Evolutionary conservation across 2,329 filamentous ascomycete genomes (phyloP), one percentile per base, ranked within the genome.

Genomic region (Lasiodiplodia hormozganensis): DNA sequence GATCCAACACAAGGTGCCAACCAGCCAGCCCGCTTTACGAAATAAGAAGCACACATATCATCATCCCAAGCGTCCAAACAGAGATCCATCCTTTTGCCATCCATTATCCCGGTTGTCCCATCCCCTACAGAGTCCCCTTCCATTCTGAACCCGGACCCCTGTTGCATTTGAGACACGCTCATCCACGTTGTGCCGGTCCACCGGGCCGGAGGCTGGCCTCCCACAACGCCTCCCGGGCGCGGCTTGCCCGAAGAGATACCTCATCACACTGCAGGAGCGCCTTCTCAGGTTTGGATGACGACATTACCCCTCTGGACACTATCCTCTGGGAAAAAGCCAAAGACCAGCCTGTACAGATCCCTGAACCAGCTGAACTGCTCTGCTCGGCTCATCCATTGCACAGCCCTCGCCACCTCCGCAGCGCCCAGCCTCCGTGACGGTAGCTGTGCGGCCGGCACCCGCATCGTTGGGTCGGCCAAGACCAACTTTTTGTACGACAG

Each of bases 271-370:
- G 23, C 8, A 40, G 16, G 7, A 25, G n/a, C 21, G 51, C 21
- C 21, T 6, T 23, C n/a, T 64, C 60, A 64, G 18, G 60, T 64
- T 25, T 64, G 60, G 12, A 64, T 64, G 60, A 64, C 60, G 60
- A 52, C 60, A 64, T 64, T 64, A 10, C 60, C 60, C 47, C 60
- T 34, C 47, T 64, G 60, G 16, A 64, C 60, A 12, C 60, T 64
- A 74, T 97, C 94, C 67, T 97, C 93, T 18, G 93, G 81, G 58
- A 90, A 88, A 75, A 95, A 95, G 3, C 93, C 92, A 78, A 96
- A 97, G 2, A 97, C 93, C 51, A 95, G 85, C 65, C 88, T 87
- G 81, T 92, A 97, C 16, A 97, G 83, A 74, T 97, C 94, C 62
- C 89, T 85, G 71, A 97, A 82, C 85, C 95, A 97, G 10, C 84